Evolutionary conservation across 2,329 filamentous ascomycete species (phyloP), one percentile per base, ranked within the genome.

Genomic region (Blastomyces gilchristii): DNA sequence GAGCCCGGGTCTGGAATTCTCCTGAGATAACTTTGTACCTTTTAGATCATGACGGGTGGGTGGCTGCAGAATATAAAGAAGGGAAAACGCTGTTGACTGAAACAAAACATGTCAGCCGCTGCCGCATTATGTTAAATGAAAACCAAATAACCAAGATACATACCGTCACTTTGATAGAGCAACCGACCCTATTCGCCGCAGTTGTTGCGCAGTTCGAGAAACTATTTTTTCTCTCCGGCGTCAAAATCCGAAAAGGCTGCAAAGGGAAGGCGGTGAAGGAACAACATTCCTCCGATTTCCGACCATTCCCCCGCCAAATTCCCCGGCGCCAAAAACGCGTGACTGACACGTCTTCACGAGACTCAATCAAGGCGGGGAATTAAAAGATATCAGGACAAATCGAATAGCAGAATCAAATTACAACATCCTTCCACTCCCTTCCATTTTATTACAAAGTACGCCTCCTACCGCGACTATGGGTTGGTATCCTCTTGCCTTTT

Each of bases 231-330:
- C 7, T 41, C n/a, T 45, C 22, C 22, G 18, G 58, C 14, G 58
- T 14, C 31, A 37, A 4, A 49, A 59, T 28, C 28, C 14, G 25
- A 18, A 34, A 9, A 31, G 34, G n/a, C 14, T 63, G 62, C 65
- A 65, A 50, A 22, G 2, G 59, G 66, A 65, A 69, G 71, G 72
- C 72, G 72, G 72, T 73, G 68, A 71, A 64, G 67, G 63, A 65
- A 65, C 60, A 68, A 65, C 22, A 47, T 66, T 62, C 31, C 45
- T 47, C 66, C 68, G 62, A 25, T 4, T 18, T 58, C 43, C 65
- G 61, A 63, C 2, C 5, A 8, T 28, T 14, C 43, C 58, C 25
- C 25, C 25, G 9, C 52, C 43, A n/a, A 47, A 47, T 49, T 49
- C 9, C 64, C 66, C 64, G 58, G 61, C 60, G 12, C 63, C 56